These are phyloP conservation scores for Leccinum insolens DNA, from an alignment of 1,284 basidiomycete genomes.

Conservation along the genomic window DNA sequence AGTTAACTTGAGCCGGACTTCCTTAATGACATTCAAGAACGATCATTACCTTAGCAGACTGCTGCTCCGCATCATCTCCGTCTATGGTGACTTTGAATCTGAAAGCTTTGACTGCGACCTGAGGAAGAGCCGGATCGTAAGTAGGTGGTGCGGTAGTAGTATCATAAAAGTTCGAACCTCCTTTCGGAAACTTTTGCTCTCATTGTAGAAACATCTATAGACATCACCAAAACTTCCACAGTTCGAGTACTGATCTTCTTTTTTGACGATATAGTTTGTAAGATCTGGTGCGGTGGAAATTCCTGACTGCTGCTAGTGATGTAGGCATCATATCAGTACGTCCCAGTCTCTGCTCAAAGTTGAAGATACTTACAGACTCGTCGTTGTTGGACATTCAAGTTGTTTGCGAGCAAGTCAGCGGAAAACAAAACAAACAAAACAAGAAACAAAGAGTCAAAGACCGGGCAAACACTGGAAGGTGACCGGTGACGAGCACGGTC, in stretches of 20 bases:
- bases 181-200: neutral
- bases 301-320: neutral
- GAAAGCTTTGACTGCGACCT: neutral
- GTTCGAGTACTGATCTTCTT: neutral
- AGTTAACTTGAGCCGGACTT: neutral
- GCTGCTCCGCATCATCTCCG: neutral
- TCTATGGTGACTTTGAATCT: neutral
- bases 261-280: slow-evolving; percentile 12
- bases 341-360: neutral
- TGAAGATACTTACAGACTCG: neutral
- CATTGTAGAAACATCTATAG: slow-evolving; percentile 12
- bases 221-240: slow-evolving; percentile 11
- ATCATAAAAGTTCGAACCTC: neutral
- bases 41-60: neutral
- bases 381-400: neutral
- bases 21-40: neutral
- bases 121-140: no score
- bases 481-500: no score
- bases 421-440: no score
- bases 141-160: neutral
- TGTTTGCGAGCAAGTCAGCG: neutral
- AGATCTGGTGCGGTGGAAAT: slow-evolving; percentile 6
- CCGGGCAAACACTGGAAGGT: no score
- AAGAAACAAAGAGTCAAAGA: no score
- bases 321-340: neutral